Base-by-base conservation (phyloP, 192 early-diverging fungal genomes). In the Chytriomyces hyalinus region DNA sequence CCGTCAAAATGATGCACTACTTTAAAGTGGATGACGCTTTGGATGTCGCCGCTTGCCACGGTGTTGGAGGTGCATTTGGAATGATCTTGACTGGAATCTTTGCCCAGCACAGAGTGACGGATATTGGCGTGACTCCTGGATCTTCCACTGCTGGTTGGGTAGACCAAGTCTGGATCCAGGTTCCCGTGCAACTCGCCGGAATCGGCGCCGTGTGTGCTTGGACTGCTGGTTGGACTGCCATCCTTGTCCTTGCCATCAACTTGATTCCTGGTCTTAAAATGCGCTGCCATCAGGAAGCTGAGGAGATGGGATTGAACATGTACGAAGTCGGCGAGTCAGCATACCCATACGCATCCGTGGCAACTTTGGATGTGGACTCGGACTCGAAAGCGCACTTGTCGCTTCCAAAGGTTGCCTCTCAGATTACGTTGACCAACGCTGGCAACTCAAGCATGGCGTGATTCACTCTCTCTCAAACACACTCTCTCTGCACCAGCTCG, bases 21-120 rank as follows among this genome's bases (percentile, higher is more conserved):
- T 13, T 59, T 9, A n/a, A 67, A 3, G 60, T 81, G 13, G 78
- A 81, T 72, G 85, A 86, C 63, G 66, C 92, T 59, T 84, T 97
- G 49, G 95, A 96, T 76, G 94, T 91, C 17, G 93, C 91, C 81
- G 93, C 90, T 53, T 89, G 92, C 11, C 96, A 98, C 77, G 95
- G 92, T 59, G 86, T 95, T 20, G 93, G 94, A 51, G 96, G 95
- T 20, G 70, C 90, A 60, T 86, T 94, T 49, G 96, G 96, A 0
- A 90, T 91, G 51, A 60, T 97, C 62, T 84, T 96, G 49, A 96
- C 94, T 11, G 96, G 93, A 53, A 78, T 96, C 47, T 96, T 97
- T 85, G 94, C 94, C 66, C 89, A 92, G 76, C 87, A 89, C 62
- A 80, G 77, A 0, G 82, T 96, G 20, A 90, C 90, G 45, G 87